These are phyloP conservation scores for Colletotrichum coccodes DNA, from an alignment of 2,329 filamentous ascomycete genomes.

Conservation along the genomic window DNA sequence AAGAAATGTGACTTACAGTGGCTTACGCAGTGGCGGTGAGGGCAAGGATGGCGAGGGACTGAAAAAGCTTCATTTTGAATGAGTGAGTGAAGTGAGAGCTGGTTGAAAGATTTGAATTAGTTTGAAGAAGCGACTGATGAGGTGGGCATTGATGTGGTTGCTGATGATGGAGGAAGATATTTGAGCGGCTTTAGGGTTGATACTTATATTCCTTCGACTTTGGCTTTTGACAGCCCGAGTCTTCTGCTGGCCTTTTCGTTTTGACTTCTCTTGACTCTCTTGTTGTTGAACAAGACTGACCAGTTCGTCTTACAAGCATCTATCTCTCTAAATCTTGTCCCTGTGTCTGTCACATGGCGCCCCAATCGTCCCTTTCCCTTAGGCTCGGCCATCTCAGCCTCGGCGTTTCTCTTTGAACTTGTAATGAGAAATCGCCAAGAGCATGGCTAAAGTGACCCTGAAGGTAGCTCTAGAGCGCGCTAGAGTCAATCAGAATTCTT, in stretches of 20 bases:
- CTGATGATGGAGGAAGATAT: background rate
- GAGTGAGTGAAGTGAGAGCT: background rate
- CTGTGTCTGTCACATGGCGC: too few species aligned
- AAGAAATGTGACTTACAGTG: background rate
- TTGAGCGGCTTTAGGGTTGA: too few species aligned
- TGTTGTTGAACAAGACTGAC: too few species aligned
- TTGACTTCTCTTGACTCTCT: too few species aligned
- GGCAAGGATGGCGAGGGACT: background rate
- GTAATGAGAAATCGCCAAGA: background rate
- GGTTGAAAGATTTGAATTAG: background rate
- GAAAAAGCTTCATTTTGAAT: constrained; percentile 2
- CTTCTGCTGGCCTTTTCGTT: too few species aligned
- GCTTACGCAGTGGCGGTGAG: background rate
- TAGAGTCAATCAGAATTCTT: too few species aligned
- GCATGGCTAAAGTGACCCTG: background rate
- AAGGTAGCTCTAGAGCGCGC: too few species aligned
- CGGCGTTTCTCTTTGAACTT: background rate
- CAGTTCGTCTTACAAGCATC: too few species aligned
- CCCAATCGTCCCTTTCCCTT: background rate
- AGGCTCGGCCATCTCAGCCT: background rate
- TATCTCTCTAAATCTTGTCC: too few species aligned
- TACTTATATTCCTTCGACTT: too few species aligned
- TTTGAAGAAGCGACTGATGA: too few species aligned
- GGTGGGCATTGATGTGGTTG: background rate
- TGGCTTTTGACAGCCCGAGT: too few species aligned